These are phyloP conservation scores for Cladophialophora bantiana DNA, from an alignment of 2,329 filamentous ascomycete species.

Conservation along the genomic window DNA sequence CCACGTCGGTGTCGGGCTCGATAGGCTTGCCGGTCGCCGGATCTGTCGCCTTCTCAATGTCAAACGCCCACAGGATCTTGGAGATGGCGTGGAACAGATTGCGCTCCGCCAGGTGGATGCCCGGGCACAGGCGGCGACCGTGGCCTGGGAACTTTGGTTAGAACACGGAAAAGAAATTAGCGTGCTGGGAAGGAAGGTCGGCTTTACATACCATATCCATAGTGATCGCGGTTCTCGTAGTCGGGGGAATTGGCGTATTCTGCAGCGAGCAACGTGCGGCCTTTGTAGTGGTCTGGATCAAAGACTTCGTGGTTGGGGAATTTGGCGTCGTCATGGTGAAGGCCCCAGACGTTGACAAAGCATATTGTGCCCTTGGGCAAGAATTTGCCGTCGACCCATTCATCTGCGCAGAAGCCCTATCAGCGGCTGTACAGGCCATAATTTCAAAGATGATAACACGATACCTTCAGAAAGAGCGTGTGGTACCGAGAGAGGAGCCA, in stretches of 20 bases:
- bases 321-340: constrained; percentile 47
- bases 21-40: constrained; percentile 29
- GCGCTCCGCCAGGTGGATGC: constrained; percentile 45
- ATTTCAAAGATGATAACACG: too few species aligned
- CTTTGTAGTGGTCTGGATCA: constrained; percentile 49
- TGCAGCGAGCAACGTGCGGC: constrained; percentile 41
- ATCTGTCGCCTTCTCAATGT: constrained; percentile 38
- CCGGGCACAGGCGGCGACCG: constrained; percentile 45
- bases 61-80: constrained; percentile 45
- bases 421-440: too few species aligned
- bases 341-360: constrained; percentile 58
- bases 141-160: constrained; percentile 35
- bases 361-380: constrained; percentile 57
- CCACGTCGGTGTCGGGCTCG: constrained; percentile 47
- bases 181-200: too few species aligned
- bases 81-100: constrained; percentile 42
- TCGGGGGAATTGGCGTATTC: constrained; percentile 48
- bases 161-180: neutral
- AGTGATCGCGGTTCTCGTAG: constrained; percentile 47
- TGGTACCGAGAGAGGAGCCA: constrained; percentile 56
- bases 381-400: constrained; percentile 49
- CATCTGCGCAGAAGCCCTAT: constrained; percentile 40
- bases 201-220: constrained; percentile 38
- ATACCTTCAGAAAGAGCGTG: constrained; percentile 47
- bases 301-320: constrained; percentile 51